phyloP scores from a whole-genome alignment of 805 yeast genomes.

The Ogataea populi-albae region DNA sequence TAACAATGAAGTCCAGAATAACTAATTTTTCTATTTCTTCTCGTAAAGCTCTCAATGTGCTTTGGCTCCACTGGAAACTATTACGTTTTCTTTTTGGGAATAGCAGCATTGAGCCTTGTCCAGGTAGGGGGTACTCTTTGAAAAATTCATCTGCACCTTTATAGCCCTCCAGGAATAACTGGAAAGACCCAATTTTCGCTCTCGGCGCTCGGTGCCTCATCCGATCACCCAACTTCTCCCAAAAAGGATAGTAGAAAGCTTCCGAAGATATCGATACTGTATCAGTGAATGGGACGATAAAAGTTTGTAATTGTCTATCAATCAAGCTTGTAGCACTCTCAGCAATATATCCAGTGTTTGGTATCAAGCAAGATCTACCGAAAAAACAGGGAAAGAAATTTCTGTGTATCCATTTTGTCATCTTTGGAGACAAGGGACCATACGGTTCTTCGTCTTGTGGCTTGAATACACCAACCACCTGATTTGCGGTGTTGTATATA shows the following conservation, averaged over 20 bases:
- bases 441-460: slow-evolving; percentile 82
- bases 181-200: slow-evolving; percentile 63
- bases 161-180: slow-evolving; percentile 57
- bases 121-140: slow-evolving; percentile 50
- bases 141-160: slow-evolving; percentile 61
- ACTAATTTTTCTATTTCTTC: slow-evolving; percentile 67
- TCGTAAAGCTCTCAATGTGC: slow-evolving; percentile 48
- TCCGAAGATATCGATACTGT: slow-evolving; percentile 48
- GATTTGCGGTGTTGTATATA: slow-evolving; percentile 36
- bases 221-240: slow-evolving; percentile 36
- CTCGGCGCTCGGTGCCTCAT: slow-evolving; percentile 31
- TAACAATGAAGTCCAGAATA: slow-evolving; percentile 65
- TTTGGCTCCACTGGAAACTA: slow-evolving; percentile 53
- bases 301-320: slow-evolving; percentile 56
- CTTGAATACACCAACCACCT: slow-evolving; percentile 61
- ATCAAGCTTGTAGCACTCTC: slow-evolving; percentile 71
- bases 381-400: slow-evolving; percentile 75
- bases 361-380: slow-evolving; percentile 69
- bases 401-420: slow-evolving; percentile 78
- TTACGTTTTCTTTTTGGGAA: slow-evolving; percentile 7
- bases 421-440: slow-evolving; percentile 73
- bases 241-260: slow-evolving; percentile 50
- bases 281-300: slow-evolving; percentile 66
- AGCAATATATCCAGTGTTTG: slow-evolving; percentile 68
- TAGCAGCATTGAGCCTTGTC: slow-evolving; percentile 12